Base-by-base conservation (phyloP, 73 alveolate species). In the Uronychia setigera region DNA sequence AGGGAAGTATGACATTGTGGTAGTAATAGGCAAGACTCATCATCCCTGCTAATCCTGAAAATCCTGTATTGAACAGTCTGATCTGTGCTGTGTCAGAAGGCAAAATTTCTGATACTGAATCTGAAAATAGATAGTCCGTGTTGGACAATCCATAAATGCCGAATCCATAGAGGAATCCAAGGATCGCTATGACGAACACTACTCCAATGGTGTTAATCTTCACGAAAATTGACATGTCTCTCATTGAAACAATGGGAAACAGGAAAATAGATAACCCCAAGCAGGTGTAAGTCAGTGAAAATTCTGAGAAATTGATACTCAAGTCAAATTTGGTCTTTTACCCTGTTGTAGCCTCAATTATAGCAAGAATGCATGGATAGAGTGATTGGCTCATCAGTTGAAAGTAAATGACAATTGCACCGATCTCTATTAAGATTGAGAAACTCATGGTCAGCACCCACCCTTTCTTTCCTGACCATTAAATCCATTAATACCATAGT, bases 211-310 rank as follows among this genome's bases (percentile, higher is more conserved):
- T 82, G 80, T 84, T 89, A 29, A 94, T 80, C 80, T 81, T 92
- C n/a, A 92, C 91, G 78, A 94, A 92, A 33, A 81, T 19, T 26
- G 76, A 26, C 82, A 88, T 78, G 80, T 92, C 96, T 78, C 81
- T 92, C 75, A 79, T 87, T 30, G 83, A 58, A 27, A 89, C 80
- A 58, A 94, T 87, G 58, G 92, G 90, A 35, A 87, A 92, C 76
- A 92, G 83, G 35, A 89, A 1, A 31, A 85, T 31, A 30, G 75
- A 29, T 19, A 94, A 60, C 19, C 78, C 35, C 57, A 94, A 57
- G 33, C 95, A 91, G 74, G 95, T 89, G 77, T 89, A 94, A 59
- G 93, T 46, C 31, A 92, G 57, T 27, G 98, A 94, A 89, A 94
- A 94, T 35, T 46, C n/a, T 32, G 59, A 26, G 77, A 94, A 92